A percentile compares a stretch with the other conserved stretches of the same genome.
phyloP scores from a whole-genome alignment of 768 basidiomycete genomes.

The Kondoa subrosea region DNA sequence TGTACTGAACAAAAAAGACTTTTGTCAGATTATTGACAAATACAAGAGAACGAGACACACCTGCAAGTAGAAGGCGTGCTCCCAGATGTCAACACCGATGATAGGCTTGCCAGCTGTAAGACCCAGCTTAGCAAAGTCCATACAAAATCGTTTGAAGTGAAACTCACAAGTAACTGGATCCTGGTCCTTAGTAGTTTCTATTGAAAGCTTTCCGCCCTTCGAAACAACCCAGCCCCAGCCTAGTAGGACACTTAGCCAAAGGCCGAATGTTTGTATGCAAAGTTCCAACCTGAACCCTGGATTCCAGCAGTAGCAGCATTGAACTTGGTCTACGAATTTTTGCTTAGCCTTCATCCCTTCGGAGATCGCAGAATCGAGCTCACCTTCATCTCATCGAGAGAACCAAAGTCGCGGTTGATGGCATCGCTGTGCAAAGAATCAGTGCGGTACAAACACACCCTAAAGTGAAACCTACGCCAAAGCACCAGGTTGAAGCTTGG shows the following conservation, averaged over 20 bases:
- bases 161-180: constrained; percentile 42
- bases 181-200: constrained; percentile 86
- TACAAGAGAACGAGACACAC: too few relatives aligned
- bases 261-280: not conserved
- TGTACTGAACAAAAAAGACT: not conserved
- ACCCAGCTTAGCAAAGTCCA: not conserved
- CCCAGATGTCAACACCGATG: constrained; percentile 94
- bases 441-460: not conserved
- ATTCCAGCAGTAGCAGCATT: constrained; percentile 77
- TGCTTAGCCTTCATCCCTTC: too few relatives aligned
- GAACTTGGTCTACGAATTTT: constrained; percentile 58
- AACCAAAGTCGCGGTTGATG: constrained; percentile 66
- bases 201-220: constrained; percentile 63
- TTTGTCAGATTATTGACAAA: not conserved
- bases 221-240: constrained; percentile 96
- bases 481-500: constrained; percentile 44
- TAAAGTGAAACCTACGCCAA: not conserved
- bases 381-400: constrained; percentile 72
- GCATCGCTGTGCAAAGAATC: constrained; percentile 43
- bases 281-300: constrained; percentile 49
- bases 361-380: too few relatives aligned
- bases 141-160: not conserved
- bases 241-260: not conserved
- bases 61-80: constrained; percentile 61
- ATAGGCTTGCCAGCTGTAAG: constrained; percentile 63